Percentiles rank a stretch among this genome's conserved stretches.
phyloP scores from a whole-genome alignment of 2,329 filamentous ascomycete genomes.

The Sclerotinia subarctica region DNA sequence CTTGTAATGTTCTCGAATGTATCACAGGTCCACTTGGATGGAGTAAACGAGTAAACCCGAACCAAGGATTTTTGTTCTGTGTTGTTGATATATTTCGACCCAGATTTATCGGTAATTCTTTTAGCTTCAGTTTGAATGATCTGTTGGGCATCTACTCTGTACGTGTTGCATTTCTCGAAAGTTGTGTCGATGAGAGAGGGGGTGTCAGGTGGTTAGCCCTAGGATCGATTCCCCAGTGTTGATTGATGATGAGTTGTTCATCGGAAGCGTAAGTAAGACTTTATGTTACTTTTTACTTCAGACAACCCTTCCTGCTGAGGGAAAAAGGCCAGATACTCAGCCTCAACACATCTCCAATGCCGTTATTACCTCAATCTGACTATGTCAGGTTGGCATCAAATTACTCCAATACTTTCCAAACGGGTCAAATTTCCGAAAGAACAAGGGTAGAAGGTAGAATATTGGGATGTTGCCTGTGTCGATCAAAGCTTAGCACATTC shows the following conservation, averaged over 20 bases:
- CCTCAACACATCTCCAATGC: not conserved
- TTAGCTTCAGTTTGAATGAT: not conserved
- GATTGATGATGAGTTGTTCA: not conserved
- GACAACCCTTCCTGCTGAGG: not conserved
- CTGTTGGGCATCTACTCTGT: not conserved
- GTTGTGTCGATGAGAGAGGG: not conserved
- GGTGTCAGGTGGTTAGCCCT: not conserved
- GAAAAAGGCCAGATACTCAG: not conserved
- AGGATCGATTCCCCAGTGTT: not conserved
- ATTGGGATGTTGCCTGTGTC: constrained; percentile 10
- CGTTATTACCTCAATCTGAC: not conserved
- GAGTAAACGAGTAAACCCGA: not conserved
- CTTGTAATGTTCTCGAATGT: constrained; percentile 10
- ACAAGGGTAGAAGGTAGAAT: constrained; percentile 6
- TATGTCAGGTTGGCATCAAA: not conserved
- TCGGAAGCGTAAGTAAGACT: not conserved
- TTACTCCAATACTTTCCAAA: not conserved
- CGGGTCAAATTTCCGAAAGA: constrained; percentile 10
- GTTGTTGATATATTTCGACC: not conserved
- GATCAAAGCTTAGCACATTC: constrained; percentile 17
- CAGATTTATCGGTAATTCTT: constrained; percentile 1
- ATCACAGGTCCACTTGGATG: not conserved
- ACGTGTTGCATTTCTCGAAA: not conserved
- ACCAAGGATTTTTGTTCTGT: not conserved
- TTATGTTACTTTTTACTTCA: not conserved